Percentiles rank a stretch among this genome's conserved stretches.
Conservation (phyloP, 192 early-diverging fungal species). For the Backusella macrospora region DNA sequence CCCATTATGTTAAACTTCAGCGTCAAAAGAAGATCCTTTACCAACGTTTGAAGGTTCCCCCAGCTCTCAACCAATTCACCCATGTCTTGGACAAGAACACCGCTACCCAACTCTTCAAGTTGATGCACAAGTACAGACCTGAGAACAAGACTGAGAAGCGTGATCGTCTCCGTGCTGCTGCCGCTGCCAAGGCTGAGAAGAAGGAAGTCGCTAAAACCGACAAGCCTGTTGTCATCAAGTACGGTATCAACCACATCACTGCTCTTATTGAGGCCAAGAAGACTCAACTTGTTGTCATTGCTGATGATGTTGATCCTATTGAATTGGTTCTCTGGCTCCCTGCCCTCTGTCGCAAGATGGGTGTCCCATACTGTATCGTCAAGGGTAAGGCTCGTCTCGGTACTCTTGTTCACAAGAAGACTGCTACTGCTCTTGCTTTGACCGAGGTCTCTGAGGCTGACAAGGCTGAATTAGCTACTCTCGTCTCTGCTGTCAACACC, state of each 20-base stretch:
- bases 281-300: slow-evolving; percentile 98
- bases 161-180: slow-evolving; percentile 84
- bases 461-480: slow-evolving; percentile 85
- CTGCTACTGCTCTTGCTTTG: slow-evolving; percentile 94
- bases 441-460: slow-evolving; percentile 94
- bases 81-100: slow-evolving; percentile 98
- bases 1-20: too few relatives aligned
- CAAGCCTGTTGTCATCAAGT: slow-evolving; percentile 97
- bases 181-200: slow-evolving; percentile 86
- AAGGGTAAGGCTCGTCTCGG: slow-evolving; percentile 99
- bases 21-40: too few relatives aligned
- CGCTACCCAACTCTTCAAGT: slow-evolving; percentile 97
- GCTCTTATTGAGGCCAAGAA: slow-evolving; percentile 98
- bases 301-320: slow-evolving; percentile 99
- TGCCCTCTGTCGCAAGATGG: slow-evolving; percentile 99
- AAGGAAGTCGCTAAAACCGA: slow-evolving; percentile 80
- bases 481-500: slow-evolving; percentile 90
- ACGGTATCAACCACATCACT: slow-evolving; percentile 99
- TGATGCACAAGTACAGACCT: slow-evolving; percentile 98
- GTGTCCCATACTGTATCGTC: slow-evolving; percentile 98
- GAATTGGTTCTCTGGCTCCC: slow-evolving; percentile 99
- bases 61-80: slow-evolving; percentile 99
- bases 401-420: slow-evolving; percentile 99
- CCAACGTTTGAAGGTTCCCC: too few relatives aligned
- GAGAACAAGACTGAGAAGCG: slow-evolving; percentile 98